Conservation (phyloP, 108 stramenopile genomes). For the Cyclostephanos tholiformis region DNA sequence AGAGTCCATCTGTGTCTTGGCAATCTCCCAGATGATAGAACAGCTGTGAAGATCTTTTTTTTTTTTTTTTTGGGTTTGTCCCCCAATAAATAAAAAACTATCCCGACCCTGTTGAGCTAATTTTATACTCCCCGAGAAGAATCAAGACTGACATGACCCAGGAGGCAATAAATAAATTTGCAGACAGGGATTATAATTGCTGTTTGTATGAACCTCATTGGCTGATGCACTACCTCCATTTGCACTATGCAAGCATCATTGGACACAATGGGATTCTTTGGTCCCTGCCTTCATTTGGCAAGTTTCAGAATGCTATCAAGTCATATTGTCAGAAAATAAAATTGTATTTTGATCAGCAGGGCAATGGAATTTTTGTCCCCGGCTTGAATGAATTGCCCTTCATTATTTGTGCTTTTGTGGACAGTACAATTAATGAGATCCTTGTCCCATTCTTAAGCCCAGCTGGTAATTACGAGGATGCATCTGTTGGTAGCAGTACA, state of each 20-base stretch:
- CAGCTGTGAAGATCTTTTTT: not conserved
- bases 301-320: conserved; percentile 4
- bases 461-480: conserved; percentile 21
- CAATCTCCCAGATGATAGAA: not conserved
- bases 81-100: too few relatives aligned
- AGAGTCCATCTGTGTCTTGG: not conserved
- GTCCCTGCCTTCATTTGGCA: not conserved
- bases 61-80: too few relatives aligned
- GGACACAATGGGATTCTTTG: conserved; percentile 6
- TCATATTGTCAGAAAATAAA: not conserved
- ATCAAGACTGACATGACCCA: too few relatives aligned
- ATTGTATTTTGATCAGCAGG: not conserved
- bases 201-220: not conserved
- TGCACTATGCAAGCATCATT: not conserved
- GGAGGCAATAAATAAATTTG: not conserved
- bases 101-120: not conserved
- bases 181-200: not conserved
- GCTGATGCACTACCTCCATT: not conserved
- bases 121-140: too few relatives aligned
- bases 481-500: too few relatives aligned
- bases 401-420: conserved; percentile 27
- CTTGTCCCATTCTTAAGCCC: conserved; percentile 24
- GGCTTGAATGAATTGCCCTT: not conserved
- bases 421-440: conserved; percentile 17
- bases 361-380: not conserved